Conservation (phyloP, 495 filamentous ascomycete genomes). For the Aspergillus hancockii region DNA sequence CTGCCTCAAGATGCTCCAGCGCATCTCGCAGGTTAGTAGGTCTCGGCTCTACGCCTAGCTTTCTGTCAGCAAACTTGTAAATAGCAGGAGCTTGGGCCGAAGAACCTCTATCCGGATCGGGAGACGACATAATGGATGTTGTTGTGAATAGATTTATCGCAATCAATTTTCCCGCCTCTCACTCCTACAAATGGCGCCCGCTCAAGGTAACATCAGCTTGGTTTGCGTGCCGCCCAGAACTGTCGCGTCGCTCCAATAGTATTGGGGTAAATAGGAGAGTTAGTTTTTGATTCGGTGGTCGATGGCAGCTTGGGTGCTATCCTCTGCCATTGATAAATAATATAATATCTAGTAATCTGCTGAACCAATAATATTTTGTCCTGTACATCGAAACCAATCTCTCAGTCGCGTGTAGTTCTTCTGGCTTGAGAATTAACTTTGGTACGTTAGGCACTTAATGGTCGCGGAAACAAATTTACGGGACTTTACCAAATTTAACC, state of each 20-base stretch:
- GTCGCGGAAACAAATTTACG: no score
- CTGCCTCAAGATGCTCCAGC: constrained; percentile 44
- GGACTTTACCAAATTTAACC: no score
- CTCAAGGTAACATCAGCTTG: neutral
- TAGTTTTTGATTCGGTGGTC: neutral
- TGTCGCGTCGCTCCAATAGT: neutral
- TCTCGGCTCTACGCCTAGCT: constrained; percentile 16
- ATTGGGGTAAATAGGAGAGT: neutral
- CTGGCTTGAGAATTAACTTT: no score
- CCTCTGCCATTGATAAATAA: neutral
- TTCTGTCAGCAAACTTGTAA: constrained; percentile 12
- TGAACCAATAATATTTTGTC: neutral
- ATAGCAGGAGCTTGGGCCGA: neutral
- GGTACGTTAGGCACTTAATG: no score
- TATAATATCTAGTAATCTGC: neutral
- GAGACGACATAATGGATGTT: constrained; percentile 22
- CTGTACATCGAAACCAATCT: neutral
- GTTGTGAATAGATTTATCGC: neutral
- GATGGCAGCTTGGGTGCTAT: neutral
- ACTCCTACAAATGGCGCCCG: neutral
- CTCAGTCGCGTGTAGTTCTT: neutral
- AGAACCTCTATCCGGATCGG: constrained; percentile 20
- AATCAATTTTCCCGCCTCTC: neutral
- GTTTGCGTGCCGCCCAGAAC: neutral
- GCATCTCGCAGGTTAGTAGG: constrained; percentile 37